Base-by-base conservation (phyloP, 2,329 filamentous ascomycete genomes). In the Colletotrichum sp. region DNA sequence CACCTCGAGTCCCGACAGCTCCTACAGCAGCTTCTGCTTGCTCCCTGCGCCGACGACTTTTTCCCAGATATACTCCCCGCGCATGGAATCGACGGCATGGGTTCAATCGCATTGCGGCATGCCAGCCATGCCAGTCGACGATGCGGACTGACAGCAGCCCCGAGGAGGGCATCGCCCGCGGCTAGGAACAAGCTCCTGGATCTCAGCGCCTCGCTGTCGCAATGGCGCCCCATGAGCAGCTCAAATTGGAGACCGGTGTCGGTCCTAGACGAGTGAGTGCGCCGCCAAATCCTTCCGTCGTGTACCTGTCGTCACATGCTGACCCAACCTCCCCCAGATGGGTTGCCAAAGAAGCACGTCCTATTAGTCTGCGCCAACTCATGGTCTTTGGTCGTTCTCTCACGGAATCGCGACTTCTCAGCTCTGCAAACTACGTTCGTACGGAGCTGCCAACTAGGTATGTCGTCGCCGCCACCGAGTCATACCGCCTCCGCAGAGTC, bases 311-410 rank as follows among this genome's bases (percentile, higher is more conserved):
- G 36, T 64, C 74, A 67, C 70, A 80, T 74, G 80, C 71, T 71
- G 48, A 34, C 71, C 72, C 48, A 73, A 18, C n/a, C 52, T 57
- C 78, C 72, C 16, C 59, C 80, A 98, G 96, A 89, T 99, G 96
- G 96, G 96, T 98, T 68, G 93, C 95, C 78, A 95, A 94, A 81
- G 95, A 98, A 83, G 96, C 96, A 65, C 92, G 96, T 68, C 97
- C 97, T n/a, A 98, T 99, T 83, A 98, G 95, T 86, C 88, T 99
- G 81, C 94, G 97, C 75, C 97, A 99, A 86, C 91, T 99, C 81
- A 99, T 98, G 87, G 98, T 99, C 81, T 99, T 99, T 85, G 97
- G 97, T 34, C 94, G 97, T 64, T 98, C 96, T 26, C 87, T 99
- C 83, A 98, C 96, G 64, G 96, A 99, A 86, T 90, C 93, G 68